Percentiles rank a stretch among this genome's conserved stretches.
These are phyloP conservation scores for Pisolithus sp. DNA, from an alignment of 768 basidiomycete genomes.

Conservation along the genomic window DNA sequence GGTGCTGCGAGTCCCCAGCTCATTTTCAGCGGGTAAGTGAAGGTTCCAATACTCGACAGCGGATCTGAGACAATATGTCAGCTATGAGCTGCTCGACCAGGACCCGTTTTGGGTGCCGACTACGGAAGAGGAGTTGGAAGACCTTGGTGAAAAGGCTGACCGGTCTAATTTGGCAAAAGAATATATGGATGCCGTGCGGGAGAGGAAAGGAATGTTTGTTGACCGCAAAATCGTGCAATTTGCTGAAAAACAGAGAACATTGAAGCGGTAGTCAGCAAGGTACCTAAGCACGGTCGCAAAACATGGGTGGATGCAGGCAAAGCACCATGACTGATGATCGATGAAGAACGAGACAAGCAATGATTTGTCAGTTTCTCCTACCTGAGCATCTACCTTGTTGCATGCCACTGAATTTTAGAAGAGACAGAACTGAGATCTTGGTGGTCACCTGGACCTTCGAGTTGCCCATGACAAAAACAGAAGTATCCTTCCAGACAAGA, in stretches of 20 bases:
- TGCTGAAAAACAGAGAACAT: constrained; percentile 95
- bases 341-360: too few species aligned
- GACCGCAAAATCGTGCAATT: constrained; percentile 92
- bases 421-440: too few species aligned
- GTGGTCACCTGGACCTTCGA: too few species aligned
- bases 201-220: constrained; percentile 92
- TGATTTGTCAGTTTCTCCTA: too few species aligned
- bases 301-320: too few species aligned
- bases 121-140: constrained; percentile 94
- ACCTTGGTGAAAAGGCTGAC: constrained; percentile 94
- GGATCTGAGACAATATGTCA: constrained; percentile 25
- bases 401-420: too few species aligned
- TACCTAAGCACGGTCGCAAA: not conserved
- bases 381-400: too few species aligned
- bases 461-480: too few species aligned
- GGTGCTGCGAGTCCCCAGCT: constrained; percentile 97
- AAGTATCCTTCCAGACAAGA: too few species aligned
- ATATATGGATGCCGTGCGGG: constrained; percentile 88
- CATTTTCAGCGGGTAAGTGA: constrained; percentile 84
- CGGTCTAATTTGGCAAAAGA: constrained; percentile 86
- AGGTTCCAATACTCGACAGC: not conserved
- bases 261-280: constrained; percentile 44
- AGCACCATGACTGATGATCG: too few species aligned
- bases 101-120: constrained; percentile 99
- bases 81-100: constrained; percentile 88